Base-by-base conservation (phyloP, 225 moss, liverwort and hornwort genomes). In the Ulota crispa region DNA sequence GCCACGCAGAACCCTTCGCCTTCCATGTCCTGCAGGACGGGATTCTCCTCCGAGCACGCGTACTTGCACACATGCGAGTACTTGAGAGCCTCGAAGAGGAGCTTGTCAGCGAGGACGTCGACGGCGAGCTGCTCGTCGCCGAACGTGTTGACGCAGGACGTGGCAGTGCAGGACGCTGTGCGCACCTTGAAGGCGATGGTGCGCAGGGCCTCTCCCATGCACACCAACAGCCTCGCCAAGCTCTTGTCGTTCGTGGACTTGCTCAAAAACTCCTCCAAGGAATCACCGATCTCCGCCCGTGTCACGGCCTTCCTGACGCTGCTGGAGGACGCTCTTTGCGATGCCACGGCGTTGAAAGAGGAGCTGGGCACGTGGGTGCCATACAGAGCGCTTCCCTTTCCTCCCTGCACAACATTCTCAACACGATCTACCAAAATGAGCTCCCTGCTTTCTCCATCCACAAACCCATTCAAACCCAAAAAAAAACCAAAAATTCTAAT, bases 101-200 rank as follows among this genome's bases (percentile, higher is more conserved):
- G 92, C 84, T 96, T 96, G 92, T 99, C 87, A 4, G 99, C 96
- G 69, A 99, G 84, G 82, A 99, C 82, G 70, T 96, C 99, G 2
- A 99, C 96, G 6, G 99, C 99, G 4, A 99, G 83, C 85, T 99
- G 96, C 83, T 99, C 96, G 60, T 99, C 99, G 36, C 95, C 99
- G 77, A 99, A 96, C 2, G 99, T 99, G 83, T 99, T 99, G 16
- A 99, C 73, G 76, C 99, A 99, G 14, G 99, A 86, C 4, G 99
- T 99, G 59, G 94, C 99, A 70, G 92, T 82, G 82, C 99, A 99
- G 1, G 96, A 99, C 14, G 99, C 99, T 18, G 96, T 99, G 61
- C 99, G 94, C 20, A 99, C 96, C 80, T 96, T 99, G 85, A 99
- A 99, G 60, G 99, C 90, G 27, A 99, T 99, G 68, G 93, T 99